These are phyloP conservation scores for Metschnikowia lochheadii DNA, from an alignment of 805 yeast genomes.

Conservation along the genomic window DNA sequence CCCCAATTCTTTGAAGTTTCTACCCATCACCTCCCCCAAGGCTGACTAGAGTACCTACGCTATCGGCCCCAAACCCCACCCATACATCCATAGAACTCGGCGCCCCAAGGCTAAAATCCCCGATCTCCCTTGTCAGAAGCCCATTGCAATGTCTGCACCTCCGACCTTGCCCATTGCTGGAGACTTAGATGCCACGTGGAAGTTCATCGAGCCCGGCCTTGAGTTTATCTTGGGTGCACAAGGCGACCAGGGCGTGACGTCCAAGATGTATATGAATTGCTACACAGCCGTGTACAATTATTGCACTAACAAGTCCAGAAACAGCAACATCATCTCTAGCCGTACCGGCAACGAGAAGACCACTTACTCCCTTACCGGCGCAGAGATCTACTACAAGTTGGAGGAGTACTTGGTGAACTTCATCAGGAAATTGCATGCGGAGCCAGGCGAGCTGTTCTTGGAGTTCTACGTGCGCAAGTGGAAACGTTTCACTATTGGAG, in stretches of 20 bases:
- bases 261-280: constrained; percentile 78
- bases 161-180: constrained; percentile 49
- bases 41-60: background rate
- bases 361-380: constrained; percentile 67
- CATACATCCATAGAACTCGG: background rate
- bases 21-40: background rate
- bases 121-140: background rate
- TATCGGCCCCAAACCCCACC: background rate
- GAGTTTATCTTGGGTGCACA: constrained; percentile 65
- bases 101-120: background rate
- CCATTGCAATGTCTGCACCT: constrained; percentile 11
- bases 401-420: constrained; percentile 62
- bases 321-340: constrained; percentile 18
- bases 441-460: constrained; percentile 28
- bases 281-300: constrained; percentile 91
- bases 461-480: constrained; percentile 55
- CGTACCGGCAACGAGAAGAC: constrained; percentile 19
- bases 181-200: constrained; percentile 70
- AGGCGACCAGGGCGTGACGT: constrained; percentile 61
- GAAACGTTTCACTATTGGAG: constrained; percentile 87
- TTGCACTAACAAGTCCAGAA: constrained; percentile 76
- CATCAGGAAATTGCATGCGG: constrained; percentile 46
- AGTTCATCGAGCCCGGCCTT: constrained; percentile 71
- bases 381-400: constrained; percentile 76
- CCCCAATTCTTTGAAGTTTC: background rate